phyloP scores from a whole-genome alignment of 2,329 filamentous ascomycete species.

The Xylaria sp. region DNA sequence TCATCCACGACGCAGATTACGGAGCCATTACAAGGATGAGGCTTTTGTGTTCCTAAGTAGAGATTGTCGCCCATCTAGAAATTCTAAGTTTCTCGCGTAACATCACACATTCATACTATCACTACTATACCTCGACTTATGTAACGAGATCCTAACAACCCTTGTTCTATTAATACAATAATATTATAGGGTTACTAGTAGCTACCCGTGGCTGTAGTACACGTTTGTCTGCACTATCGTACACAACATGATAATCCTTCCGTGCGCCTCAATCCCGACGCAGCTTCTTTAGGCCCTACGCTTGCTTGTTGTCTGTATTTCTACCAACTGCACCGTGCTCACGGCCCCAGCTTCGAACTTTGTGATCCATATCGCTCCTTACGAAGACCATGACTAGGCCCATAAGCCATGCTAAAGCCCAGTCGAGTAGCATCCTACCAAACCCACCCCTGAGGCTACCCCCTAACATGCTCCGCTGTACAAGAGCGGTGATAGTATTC shows the following conservation, averaged over 20 bases:
- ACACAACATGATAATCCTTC: neutral
- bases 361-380: constrained; percentile 38
- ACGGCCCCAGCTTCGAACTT: constrained; percentile 33
- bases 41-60: neutral
- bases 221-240: neutral
- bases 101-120: neutral
- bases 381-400: constrained; percentile 39
- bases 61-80: neutral
- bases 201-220: neutral
- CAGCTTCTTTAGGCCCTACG: neutral
- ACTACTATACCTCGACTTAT: neutral
- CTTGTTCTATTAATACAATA: neutral
- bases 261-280: neutral
- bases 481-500: constrained; percentile 30
- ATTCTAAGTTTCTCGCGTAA: neutral
- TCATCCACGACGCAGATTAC: neutral
- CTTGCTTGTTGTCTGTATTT: constrained; percentile 15
- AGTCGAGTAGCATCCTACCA: constrained; percentile 31
- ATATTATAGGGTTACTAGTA: neutral
- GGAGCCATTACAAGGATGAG: no score
- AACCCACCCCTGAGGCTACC: constrained; percentile 39
- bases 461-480: constrained; percentile 38
- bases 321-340: constrained; percentile 35
- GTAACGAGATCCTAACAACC: neutral
- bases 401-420: constrained; percentile 35